Conservation (phyloP, 78 protist genomes). For the Isochrysis galbana region DNA sequence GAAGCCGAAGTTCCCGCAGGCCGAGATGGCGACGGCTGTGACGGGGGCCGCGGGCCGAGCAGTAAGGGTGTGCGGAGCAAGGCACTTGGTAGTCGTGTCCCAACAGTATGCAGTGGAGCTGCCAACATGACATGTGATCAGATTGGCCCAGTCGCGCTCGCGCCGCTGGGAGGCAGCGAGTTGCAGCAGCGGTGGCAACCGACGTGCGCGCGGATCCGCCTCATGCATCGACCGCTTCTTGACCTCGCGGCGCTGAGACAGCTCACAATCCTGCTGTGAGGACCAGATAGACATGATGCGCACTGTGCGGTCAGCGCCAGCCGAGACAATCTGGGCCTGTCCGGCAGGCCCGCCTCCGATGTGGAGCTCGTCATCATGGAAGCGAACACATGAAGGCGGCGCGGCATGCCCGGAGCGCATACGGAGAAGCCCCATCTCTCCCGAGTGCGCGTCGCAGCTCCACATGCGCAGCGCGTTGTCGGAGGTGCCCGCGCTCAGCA, state of each 20-base stretch:
- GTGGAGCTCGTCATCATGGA: conserved; percentile 18
- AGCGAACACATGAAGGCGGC: conserved; percentile 48
- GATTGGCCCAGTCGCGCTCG: conserved; percentile 52
- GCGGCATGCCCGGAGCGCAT: conserved; percentile 62
- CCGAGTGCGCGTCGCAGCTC: conserved; percentile 31
- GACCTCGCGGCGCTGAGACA: conserved; percentile 1
- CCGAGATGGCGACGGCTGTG: background rate
- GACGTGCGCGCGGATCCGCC: background rate
- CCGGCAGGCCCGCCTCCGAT: background rate
- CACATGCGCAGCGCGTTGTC: conserved; percentile 39
- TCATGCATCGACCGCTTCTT: background rate
- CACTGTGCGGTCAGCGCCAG: conserved; percentile 32
- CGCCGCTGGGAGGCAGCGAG: background rate
- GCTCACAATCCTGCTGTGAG: conserved; percentile 43
- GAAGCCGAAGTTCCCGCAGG: conserved; percentile 48
- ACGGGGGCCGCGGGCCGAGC: background rate
- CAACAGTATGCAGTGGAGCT: background rate
- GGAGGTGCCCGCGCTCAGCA: conserved; percentile 9
- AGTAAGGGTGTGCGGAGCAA: conserved; percentile 39
- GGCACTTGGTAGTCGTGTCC: background rate
- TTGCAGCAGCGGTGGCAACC: background rate
- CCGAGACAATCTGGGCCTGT: background rate
- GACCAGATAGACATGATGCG: background rate
- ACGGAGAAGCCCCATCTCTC: conserved; percentile 35
- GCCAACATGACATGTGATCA: conserved; percentile 17